phyloP scores from a whole-genome alignment of 306 rosid species.

The Begonia loranthoides region DNA sequence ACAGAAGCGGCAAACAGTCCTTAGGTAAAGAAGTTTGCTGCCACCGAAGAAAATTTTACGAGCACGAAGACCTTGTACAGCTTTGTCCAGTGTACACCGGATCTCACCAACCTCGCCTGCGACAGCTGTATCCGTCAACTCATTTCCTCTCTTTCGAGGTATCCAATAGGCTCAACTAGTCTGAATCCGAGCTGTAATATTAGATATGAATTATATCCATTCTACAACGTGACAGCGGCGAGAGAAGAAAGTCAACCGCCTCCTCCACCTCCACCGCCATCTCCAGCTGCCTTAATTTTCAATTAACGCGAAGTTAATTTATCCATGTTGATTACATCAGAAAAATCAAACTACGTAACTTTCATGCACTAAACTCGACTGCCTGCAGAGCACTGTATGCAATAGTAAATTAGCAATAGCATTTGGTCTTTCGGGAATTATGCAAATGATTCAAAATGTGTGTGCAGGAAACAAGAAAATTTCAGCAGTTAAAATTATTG shows the following conservation, averaged over 20 bases:
- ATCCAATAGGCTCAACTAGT: slow-evolving; percentile 11
- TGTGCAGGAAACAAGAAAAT: too few species aligned
- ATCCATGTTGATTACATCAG: too few species aligned
- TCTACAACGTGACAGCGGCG: slow-evolving; percentile 1
- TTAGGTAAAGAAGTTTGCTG: slow-evolving; percentile 6
- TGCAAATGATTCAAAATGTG: neutral
- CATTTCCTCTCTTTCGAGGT: neutral
- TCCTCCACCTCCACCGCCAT: too few species aligned
- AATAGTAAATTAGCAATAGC: too few species aligned
- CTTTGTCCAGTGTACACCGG: slow-evolving; percentile 16
- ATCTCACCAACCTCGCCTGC: slow-evolving; percentile 11
- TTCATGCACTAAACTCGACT: too few species aligned
- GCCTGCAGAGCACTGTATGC: too few species aligned
- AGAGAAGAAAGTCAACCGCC: neutral
- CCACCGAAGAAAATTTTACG: neutral
- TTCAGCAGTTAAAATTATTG: too few species aligned
- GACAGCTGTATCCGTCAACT: neutral
- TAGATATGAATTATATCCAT: slow-evolving; percentile 13
- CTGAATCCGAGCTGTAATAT: slow-evolving; percentile 16
- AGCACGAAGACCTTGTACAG: slow-evolving; percentile 4
- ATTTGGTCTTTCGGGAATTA: too few species aligned
- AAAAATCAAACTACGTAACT: too few species aligned
- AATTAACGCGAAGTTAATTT: too few species aligned
- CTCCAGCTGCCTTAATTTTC: too few species aligned
- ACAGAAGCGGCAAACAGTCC: neutral